Base-by-base conservation (phyloP, 495 filamentous ascomycete genomes). In the Lineolata rhizophorae region DNA sequence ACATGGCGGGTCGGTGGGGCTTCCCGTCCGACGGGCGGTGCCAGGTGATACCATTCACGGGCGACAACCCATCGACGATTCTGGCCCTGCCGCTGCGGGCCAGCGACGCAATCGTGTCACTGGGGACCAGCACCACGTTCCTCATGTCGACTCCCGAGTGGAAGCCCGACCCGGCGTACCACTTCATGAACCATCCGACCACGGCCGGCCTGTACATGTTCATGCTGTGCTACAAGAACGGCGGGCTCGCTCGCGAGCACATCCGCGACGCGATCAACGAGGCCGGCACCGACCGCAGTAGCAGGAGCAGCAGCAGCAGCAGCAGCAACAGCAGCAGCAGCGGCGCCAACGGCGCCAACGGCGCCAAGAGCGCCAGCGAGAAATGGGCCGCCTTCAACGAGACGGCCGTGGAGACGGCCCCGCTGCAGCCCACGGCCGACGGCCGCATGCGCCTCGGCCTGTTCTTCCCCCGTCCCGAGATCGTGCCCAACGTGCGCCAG, bases 221-320 rank as follows among this genome's bases (percentile, higher is more conserved):
- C 54, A 97, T 97, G 87, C 74, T 97, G 18, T 97, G 87, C 60
- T 97, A 95, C 61, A 94, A 94, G 54, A 97, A 97, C 56, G 87
- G 87, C 36, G 80, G 79, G 1, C 65, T 95, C 0, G 87, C 87
- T 0, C 78, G 87, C 27, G 87, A 97, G 48, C 67, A 76, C 30
- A 64, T 93, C 35, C 73, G 85, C 19, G 77, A 97, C 47, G 61
- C 60, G 11, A 55, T 72, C 42, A 65, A 67, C 39, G 28, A 16
- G 6, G 28, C 10, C 14, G 8, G 17, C 9, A 52, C 42, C 49
- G 64, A 3, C 56, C 58, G 41, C 54, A 41, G n/a, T n/a, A n/a
- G n/a, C n/a, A n/a, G n/a, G n/a, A n/a, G n/a, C n/a, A n/a, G n/a
- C n/a, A n/a, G n/a, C n/a, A n/a, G n/a, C n/a, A n/a, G n/a, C n/a